phyloP scores from a whole-genome alignment of 1,284 basidiomycete genomes.

The Coniophora puteana region DNA sequence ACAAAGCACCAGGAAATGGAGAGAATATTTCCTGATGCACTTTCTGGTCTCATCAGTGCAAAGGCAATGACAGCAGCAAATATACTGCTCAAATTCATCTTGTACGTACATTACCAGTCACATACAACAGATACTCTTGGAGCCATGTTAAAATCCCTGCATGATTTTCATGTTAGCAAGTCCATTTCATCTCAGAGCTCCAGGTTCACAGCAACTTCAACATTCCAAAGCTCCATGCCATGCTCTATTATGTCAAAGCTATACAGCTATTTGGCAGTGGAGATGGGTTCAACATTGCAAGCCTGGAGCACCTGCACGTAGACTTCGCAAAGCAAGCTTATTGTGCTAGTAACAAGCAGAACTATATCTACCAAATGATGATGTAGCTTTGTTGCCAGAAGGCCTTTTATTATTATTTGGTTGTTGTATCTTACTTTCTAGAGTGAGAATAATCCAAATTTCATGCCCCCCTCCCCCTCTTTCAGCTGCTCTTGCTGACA shows the following conservation, averaged over 20 bases:
- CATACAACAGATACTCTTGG: conserved; percentile 11
- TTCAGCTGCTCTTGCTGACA: no score
- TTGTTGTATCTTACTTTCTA: no score
- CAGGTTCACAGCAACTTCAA: conserved; percentile 4
- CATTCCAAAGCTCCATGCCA: conserved; percentile 7
- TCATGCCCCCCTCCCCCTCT: no score
- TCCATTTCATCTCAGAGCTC: conserved; percentile 12
- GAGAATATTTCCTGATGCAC: conserved; percentile 8
- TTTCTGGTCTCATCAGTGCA: background rate
- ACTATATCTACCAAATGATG: conserved; percentile 22
- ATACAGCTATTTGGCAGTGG: conserved; percentile 3
- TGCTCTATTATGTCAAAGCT: background rate
- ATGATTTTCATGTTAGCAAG: conserved; percentile 16
- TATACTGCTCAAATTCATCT: conserved; percentile 15
- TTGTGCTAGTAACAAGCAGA: conserved; percentile 19
- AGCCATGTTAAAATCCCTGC: conserved; percentile 11
- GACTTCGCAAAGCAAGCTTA: conserved; percentile 12
- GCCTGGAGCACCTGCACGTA: conserved; percentile 4
- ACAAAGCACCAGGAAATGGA: conserved; percentile 12
- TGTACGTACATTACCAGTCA: conserved; percentile 13
- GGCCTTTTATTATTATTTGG: no score
- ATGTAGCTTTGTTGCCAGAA: conserved; percentile 22
- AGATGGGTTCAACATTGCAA: conserved; percentile 6
- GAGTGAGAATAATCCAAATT: no score
- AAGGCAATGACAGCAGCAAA: conserved; percentile 4